phyloP scores from a whole-genome alignment of 2,329 filamentous ascomycete genomes.

The Hortaea sp. region DNA sequence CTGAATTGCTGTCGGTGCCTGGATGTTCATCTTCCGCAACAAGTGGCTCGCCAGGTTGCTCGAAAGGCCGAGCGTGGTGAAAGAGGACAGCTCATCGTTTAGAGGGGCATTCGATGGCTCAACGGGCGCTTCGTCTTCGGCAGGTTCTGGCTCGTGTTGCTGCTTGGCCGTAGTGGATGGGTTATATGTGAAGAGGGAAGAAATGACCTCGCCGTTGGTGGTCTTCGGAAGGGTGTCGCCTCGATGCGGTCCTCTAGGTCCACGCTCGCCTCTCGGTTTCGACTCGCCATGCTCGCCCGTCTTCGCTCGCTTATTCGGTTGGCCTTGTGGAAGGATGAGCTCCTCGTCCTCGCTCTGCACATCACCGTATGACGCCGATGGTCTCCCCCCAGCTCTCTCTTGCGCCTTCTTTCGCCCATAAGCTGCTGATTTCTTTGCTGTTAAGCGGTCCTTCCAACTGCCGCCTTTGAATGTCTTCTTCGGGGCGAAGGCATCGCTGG shows the following conservation, averaged over 20 bases:
- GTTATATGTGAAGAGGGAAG: conserved; percentile 86
- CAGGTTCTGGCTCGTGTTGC: conserved; percentile 31
- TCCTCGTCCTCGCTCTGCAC: conserved; percentile 14
- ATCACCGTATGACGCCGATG: conserved; percentile 9
- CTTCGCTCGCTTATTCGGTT: conserved; percentile 11
- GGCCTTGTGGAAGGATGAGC: conserved; percentile 5
- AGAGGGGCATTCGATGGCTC: conserved; percentile 87
- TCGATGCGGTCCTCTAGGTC: background rate
- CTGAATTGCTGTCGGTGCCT: conserved; percentile 89
- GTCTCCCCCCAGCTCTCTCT: conserved; percentile 10
- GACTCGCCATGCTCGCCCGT: conserved; percentile 7
- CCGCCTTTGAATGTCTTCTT: conserved; percentile 73
- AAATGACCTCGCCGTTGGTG: conserved; percentile 50
- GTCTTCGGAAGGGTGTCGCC: conserved; percentile 10
- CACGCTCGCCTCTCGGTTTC: background rate
- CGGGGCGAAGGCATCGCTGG: conserved; percentile 52
- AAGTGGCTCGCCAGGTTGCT: conserved; percentile 71
- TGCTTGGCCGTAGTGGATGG: conserved; percentile 48
- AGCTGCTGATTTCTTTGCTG: conserved; percentile 60
- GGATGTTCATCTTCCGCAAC: conserved; percentile 73
- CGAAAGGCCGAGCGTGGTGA: conserved; percentile 76
- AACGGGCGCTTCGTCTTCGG: conserved; percentile 40
- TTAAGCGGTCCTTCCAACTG: conserved; percentile 81
- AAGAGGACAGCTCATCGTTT: conserved; percentile 71
- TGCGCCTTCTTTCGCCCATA: conserved; percentile 38